Percentiles rank a stretch among this genome's conserved stretches.
These are phyloP conservation scores for Ananas comosus DNA, from an alignment of 176 grass and related monocot species.

Conservation along the genomic window DNA sequence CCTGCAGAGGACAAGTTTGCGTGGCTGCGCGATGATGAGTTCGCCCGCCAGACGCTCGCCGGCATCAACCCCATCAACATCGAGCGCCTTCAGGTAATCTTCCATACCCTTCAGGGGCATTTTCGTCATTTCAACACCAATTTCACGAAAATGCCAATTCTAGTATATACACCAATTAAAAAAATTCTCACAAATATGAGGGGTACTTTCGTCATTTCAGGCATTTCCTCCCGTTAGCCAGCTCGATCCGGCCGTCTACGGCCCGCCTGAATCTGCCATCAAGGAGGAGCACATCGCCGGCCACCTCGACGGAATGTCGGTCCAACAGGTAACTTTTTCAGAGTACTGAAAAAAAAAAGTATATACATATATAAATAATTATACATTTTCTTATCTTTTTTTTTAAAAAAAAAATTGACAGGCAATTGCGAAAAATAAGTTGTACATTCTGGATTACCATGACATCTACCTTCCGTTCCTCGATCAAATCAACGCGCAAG, in stretches of 20 bases:
- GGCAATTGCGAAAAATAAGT: conserved; percentile 47
- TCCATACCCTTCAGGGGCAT: conserved; percentile 7
- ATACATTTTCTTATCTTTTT: not conserved
- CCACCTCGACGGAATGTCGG: conserved; percentile 67
- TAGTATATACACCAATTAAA: not conserved
- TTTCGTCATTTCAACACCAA: not conserved
- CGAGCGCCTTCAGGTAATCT: conserved; percentile 66
- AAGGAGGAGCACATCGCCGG: conserved; percentile 84
- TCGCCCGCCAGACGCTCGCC: conserved; percentile 69
- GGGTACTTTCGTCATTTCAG: conserved; percentile 21
- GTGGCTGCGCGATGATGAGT: conserved; percentile 95
- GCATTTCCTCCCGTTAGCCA: conserved; percentile 74
- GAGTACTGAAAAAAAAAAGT: too few relatives aligned
- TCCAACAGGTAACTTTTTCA: conserved; percentile 39
- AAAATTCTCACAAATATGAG: not conserved
- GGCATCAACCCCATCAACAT: conserved; percentile 95
- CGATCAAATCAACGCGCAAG: conserved; percentile 69
- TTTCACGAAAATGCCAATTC: not conserved
- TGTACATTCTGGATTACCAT: conserved; percentile 87
- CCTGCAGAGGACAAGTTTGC: conserved; percentile 92
- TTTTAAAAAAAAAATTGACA: not conserved
- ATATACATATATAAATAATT: not conserved
- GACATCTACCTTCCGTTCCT: conserved; percentile 83
- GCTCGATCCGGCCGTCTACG: conserved; percentile 68
- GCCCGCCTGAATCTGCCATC: conserved; percentile 77